Conservation (phyloP, 192 early-diverging fungal species). For the Pilaira anomala region DNA sequence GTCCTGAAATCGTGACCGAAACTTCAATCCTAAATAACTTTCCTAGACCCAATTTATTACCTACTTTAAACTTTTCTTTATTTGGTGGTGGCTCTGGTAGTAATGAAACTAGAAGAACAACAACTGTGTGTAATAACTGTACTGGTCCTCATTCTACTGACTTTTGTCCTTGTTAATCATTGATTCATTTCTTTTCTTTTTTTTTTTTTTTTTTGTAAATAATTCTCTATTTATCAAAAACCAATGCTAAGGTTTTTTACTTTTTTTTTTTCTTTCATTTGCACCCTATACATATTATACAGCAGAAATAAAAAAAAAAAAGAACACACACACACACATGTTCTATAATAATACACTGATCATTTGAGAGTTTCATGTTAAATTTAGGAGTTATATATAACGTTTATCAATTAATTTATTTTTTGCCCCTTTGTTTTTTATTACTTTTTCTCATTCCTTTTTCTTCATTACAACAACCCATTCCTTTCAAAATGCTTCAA, state of each 20-base stretch:
- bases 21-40: constrained; percentile 22
- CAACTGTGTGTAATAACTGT: constrained; percentile 32
- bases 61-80: constrained; percentile 34
- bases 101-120: constrained; percentile 1
- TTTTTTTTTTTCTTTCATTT: no score
- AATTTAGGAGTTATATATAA: no score
- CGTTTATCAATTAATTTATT: no score
- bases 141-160: constrained; percentile 39
- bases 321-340: no score
- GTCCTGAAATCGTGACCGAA: constrained; percentile 32
- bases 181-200: not conserved
- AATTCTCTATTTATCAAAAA: no score
- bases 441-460: no score
- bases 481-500: constrained; percentile 39
- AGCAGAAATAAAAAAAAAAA: no score
- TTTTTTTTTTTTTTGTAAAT: no score
- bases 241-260: no score
- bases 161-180: constrained; percentile 38
- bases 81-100: constrained; percentile 12
- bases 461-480: not conserved
- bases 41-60: constrained; percentile 37
- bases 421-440: not conserved
- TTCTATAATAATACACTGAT: no score
- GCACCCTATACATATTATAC: no score
- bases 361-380: no score